phyloP scores from a whole-genome alignment of 1,284 basidiomycete genomes.

The Ceratobasidium sp. region DNA sequence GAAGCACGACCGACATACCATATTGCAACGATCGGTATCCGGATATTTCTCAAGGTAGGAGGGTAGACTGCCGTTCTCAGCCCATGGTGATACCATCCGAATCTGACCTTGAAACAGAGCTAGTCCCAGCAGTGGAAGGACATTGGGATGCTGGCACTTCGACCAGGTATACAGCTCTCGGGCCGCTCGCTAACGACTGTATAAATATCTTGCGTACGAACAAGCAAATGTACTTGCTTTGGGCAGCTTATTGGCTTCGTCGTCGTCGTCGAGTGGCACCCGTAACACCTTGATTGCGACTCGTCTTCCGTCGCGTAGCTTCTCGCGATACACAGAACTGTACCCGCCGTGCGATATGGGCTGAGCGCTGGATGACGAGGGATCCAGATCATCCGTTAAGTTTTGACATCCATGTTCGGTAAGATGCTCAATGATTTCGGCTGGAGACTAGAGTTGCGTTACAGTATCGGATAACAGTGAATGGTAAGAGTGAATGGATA shows the following conservation, averaged over 20 bases:
- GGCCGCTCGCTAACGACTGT: slow-evolving; percentile 3
- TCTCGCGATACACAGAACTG: neutral
- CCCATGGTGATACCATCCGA: slow-evolving; percentile 11
- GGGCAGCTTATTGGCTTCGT: too few relatives aligned
- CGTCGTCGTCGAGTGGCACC: too few relatives aligned
- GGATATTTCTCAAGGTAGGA: neutral
- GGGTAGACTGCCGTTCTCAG: neutral
- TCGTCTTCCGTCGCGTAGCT: neutral
- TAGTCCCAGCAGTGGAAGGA: neutral
- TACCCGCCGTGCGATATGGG: neutral
- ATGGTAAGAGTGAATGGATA: too few relatives aligned
- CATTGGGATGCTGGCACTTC: slow-evolving; percentile 19
- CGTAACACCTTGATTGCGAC: neutral
- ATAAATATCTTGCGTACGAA: too few relatives aligned
- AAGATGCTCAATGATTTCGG: too few relatives aligned
- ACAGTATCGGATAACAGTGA: too few relatives aligned
- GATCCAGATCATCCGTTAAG: too few relatives aligned
- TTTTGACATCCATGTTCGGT: too few relatives aligned
- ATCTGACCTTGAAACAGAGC: slow-evolving; percentile 6
- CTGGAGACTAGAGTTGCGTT: too few relatives aligned
- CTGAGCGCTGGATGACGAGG: too few relatives aligned
- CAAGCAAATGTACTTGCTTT: too few relatives aligned
- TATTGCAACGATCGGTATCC: neutral
- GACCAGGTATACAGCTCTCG: slow-evolving; percentile 28
- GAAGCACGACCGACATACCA: neutral